Evolutionary conservation across 257 asterid species (phyloP).

Genomic region (Jacaranda copaia): DNA sequence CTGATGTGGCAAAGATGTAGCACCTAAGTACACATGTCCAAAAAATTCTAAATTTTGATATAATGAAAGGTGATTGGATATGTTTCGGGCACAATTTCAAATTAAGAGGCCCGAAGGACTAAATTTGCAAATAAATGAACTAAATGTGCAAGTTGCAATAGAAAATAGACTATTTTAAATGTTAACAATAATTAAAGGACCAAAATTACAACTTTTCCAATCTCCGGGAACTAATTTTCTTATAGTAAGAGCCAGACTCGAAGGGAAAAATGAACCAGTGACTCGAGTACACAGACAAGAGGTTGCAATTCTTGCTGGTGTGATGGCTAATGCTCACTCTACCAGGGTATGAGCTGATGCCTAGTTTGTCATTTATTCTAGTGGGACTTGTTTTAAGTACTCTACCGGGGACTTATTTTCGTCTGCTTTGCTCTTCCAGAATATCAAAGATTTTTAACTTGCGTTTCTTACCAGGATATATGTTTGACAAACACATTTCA

Average conservation of each 20-base stretch:
- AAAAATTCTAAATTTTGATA: too few species aligned
- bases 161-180: too few species aligned
- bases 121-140: too few species aligned
- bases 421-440: not conserved
- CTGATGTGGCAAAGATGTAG: too few species aligned
- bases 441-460: not conserved
- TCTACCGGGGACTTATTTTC: too few species aligned
- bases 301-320: slow-evolving; percentile 51
- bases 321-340: slow-evolving; percentile 43
- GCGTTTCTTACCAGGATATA: not conserved
- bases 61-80: too few species aligned
- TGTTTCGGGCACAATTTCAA: too few species aligned
- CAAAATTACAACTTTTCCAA: too few species aligned
- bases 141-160: too few species aligned
- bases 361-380: not conserved
- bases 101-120: too few species aligned
- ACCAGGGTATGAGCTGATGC: slow-evolving; percentile 43
- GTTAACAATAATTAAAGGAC: too few species aligned
- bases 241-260: slow-evolving; percentile 60
- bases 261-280: slow-evolving; percentile 67
- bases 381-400: not conserved
- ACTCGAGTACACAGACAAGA: slow-evolving; percentile 56
- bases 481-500: not conserved
- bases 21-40: too few species aligned
- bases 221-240: slow-evolving; percentile 67